phyloP scores from a whole-genome alignment of 2,329 filamentous ascomycete species.

The Endoconidiophora laricicola region DNA sequence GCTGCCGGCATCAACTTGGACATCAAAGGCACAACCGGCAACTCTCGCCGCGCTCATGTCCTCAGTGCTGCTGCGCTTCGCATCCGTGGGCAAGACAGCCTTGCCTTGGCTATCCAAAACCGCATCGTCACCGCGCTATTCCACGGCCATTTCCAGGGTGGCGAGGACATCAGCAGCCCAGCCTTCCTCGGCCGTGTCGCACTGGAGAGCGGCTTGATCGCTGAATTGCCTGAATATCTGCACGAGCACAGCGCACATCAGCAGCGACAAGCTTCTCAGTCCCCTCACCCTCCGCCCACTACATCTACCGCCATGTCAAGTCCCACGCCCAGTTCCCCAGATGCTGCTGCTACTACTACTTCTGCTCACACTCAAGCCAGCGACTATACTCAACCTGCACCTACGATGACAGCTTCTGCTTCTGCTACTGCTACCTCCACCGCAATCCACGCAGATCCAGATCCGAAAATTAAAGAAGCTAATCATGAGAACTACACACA shows the following conservation, averaged over 20 bases:
- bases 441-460: no score
- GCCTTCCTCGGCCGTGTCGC: conserved; percentile 24
- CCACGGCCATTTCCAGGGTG: conserved; percentile 25
- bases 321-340: no score
- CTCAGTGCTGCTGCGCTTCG: conserved; percentile 27
- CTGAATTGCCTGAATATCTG: background rate
- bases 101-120: conserved; percentile 18
- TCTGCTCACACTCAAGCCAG: no score
- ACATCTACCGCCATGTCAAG: no score
- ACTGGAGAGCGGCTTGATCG: conserved; percentile 19
- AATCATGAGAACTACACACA: background rate
- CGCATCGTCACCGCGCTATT: conserved; percentile 27
- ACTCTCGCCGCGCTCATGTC: conserved; percentile 29
- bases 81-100: conserved; percentile 16
- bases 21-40: conserved; percentile 27
- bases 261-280: no score
- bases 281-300: no score
- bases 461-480: background rate
- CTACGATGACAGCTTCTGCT: no score
- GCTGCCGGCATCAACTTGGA: conserved; percentile 25
- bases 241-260: no score
- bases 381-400: no score
- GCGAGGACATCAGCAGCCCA: conserved; percentile 26
- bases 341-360: no score
- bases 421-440: no score